Base-by-base conservation (phyloP, 371 early-diverging fungal genomes). In the Syncephalis fuscata region DNA sequence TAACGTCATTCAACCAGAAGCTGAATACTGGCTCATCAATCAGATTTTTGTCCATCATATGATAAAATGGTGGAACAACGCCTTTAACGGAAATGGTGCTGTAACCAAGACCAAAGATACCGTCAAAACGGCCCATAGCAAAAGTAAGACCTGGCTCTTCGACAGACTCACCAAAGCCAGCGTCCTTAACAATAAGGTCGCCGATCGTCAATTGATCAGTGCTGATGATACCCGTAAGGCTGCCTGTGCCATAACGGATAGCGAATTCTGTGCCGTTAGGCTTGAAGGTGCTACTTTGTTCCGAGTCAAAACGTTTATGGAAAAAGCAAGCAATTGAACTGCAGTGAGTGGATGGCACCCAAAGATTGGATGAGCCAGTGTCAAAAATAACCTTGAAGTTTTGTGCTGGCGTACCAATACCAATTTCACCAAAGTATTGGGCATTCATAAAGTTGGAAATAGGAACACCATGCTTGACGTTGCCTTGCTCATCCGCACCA, bases 281-380 rank as follows among this genome's bases (percentile, higher is more conserved):
- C 46, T 64, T 67, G 66, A 68, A 88, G 0, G 86, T 74, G 3
- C 55, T 57, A 11, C 86, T 85, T 58, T 77, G 58, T 48, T 52
- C 51, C 39, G 86, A 74, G 56, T 90, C 83, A 64, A 75, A 97
- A 11, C 85, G 78, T 27, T 68, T 53, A 60, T 94, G 95, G 56
- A 93, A 65, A 76, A 78, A 88, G 59, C 97, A 97, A 7, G 95
- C 89, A 56, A 95, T 87, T 1, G 89, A 87, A 27, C 62, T 66
- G 70, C 96, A 95, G 49, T 79, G 80, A 1, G 82, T 86, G n/a
- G 90, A 90, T 5, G 95, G 96, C 20, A 97, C 92, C 95, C 95
- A 92, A 25, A 92, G 74, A 60, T 93, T 92, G 42, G 86, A 81
- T 23, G 91, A 89, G 7, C 92, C 95, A 7, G 94, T 92, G 63